Conservation (phyloP, 2,329 filamentous ascomycete genomes). For the Colletotrichum somersetense region DNA sequence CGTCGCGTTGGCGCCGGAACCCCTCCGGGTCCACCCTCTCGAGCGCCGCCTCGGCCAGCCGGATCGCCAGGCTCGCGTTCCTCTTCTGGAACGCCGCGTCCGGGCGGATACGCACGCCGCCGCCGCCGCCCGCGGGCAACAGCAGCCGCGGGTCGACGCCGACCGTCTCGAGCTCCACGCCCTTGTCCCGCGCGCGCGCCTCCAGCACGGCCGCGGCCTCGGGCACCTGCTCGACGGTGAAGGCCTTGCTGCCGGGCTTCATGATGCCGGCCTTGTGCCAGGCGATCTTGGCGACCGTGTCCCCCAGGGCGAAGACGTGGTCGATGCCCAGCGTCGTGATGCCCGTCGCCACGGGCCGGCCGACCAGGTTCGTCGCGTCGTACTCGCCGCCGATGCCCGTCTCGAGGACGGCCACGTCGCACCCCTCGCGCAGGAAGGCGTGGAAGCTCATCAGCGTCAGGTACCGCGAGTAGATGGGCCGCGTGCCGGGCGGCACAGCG, state of each 20-base stretch:
- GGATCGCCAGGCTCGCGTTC: constrained; percentile 69
- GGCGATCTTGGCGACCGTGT: constrained; percentile 82
- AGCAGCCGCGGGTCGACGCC: constrained; percentile 52
- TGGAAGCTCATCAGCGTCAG: constrained; percentile 91
- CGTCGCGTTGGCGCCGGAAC: neutral
- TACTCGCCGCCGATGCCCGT: constrained; percentile 95
- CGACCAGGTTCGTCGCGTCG: constrained; percentile 89
- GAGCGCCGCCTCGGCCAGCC: constrained; percentile 64
- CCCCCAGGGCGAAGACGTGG: constrained; percentile 83
- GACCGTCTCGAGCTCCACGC: constrained; percentile 24
- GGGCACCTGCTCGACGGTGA: constrained; percentile 49
- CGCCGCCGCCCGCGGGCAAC: neutral
- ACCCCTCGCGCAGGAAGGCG: constrained; percentile 80
- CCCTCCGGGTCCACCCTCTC: constrained; percentile 52
- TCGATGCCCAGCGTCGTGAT: constrained; percentile 89
- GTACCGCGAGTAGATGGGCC: constrained; percentile 94
- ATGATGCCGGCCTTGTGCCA: constrained; percentile 95
- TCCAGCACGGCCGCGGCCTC: constrained; percentile 67
- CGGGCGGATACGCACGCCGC: constrained; percentile 59
- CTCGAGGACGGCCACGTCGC: constrained; percentile 86
- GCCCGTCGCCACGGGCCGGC: constrained; percentile 67
- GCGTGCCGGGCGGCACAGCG: constrained; percentile 58
- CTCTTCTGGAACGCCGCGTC: constrained; percentile 68
- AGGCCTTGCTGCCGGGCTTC: constrained; percentile 67
- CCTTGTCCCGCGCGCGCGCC: constrained; percentile 69